These are phyloP conservation scores for Pichia insulana DNA, from an alignment of 805 yeast species.

Conservation along the genomic window DNA sequence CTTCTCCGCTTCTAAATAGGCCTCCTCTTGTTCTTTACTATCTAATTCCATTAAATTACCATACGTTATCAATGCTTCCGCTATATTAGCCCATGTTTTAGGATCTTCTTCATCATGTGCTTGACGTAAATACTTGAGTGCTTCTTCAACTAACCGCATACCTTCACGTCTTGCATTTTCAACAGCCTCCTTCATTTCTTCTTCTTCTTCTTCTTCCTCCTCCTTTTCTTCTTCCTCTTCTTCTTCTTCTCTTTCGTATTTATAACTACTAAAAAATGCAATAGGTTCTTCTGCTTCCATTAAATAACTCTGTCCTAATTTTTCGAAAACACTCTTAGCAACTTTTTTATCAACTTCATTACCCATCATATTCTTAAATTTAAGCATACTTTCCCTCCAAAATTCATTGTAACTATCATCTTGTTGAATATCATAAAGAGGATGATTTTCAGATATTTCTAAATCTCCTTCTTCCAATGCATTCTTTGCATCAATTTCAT, in stretches of 20 bases:
- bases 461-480: slow-evolving; percentile 22
- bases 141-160: slow-evolving; percentile 38
- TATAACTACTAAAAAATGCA: slow-evolving; percentile 42
- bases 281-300: slow-evolving; percentile 60
- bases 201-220: slow-evolving; percentile 7
- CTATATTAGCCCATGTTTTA: slow-evolving; percentile 71
- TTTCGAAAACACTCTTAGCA: slow-evolving; percentile 30
- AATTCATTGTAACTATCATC: slow-evolving; percentile 38
- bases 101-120: slow-evolving; percentile 71
- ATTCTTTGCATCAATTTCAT: slow-evolving; percentile 26
- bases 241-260: slow-evolving; percentile 42
- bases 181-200: slow-evolving; percentile 25
- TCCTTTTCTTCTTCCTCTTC: too few relatives aligned
- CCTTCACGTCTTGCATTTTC: slow-evolving; percentile 44
- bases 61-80: slow-evolving; percentile 75
- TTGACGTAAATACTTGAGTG: slow-evolving; percentile 46
- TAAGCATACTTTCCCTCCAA: slow-evolving; percentile 41
- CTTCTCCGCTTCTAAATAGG: slow-evolving; percentile 62
- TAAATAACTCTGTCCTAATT: slow-evolving; percentile 54
- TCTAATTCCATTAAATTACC: slow-evolving; percentile 68
- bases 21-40: slow-evolving; percentile 54
- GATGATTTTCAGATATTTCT: slow-evolving; percentile 42
- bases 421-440: slow-evolving; percentile 38
- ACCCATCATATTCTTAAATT: slow-evolving; percentile 27
- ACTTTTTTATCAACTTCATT: slow-evolving; percentile 5